Evolutionary conservation across 495 filamentous ascomycete species (phyloP), one percentile per base, ranked within the genome.

Genomic region (Acidiella bohemica): DNA sequence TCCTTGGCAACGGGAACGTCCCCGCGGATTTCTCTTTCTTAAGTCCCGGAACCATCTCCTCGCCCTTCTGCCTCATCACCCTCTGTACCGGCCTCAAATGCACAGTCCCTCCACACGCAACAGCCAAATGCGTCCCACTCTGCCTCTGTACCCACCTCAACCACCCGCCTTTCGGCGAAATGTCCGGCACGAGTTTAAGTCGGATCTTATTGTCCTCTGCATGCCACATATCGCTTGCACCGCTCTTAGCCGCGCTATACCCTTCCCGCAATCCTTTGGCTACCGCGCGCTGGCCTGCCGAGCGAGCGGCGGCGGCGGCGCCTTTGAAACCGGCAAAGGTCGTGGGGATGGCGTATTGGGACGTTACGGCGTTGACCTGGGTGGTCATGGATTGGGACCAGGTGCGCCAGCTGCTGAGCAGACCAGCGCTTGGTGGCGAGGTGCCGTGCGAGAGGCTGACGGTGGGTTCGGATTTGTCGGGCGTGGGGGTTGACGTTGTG

Each of bases 191-290:
- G 1, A n/a, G 30, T 31, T 51, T 51, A 11, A 94, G 63, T 42
- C 83, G 73, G 7, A 96, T 67, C 30, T 82, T 77, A 53, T 88
- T 90, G 53, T 90, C 84, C 7, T 82, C 82, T 1, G 76, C 75
- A 54, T 90, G 83, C 26, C 84, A 78, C 27, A 94, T 66, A 27
- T 81, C 81, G 46, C 72, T 78, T 41, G 87, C 78, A 9, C 78
- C 83, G 22, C 73, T 81, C 20, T 78, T 80, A 3, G 83, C 81
- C 40, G 80, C 84, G 27, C 81, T 81, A 47, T 90, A 70, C 16
- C 84, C 90, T 59, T 84, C 79, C 49, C 79, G 83, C 24, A 93
- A 73, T 11, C 84, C 80, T 12, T 80, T 80, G 31, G 82, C 84
- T 31, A 94, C 74, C 6, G 77, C 80, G 47, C 84, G 85, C 6